phyloP scores from a whole-genome alignment of 2,329 filamentous ascomycete genomes.

The Colletotrichum lupini region DNA sequence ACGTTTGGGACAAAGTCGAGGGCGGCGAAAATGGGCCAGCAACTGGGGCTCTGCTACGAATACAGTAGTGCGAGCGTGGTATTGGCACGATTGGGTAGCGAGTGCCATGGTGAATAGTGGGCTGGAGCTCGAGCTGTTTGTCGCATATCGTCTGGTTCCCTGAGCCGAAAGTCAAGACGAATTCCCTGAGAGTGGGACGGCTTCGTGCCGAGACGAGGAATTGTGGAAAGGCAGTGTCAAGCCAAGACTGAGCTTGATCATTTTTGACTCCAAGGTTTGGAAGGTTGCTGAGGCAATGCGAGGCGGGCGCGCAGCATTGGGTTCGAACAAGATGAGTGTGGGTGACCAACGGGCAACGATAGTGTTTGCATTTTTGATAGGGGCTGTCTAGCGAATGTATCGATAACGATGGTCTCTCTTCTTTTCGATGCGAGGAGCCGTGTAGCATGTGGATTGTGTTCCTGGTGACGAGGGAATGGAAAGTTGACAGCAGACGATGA shows the following conservation, averaged over 20 bases:
- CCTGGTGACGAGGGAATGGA: neutral
- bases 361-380: conserved; percentile 1
- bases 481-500: neutral
- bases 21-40: neutral
- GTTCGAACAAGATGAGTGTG: conserved; percentile 10
- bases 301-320: conserved; percentile 11
- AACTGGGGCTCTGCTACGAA: neutral
- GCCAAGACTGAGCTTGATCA: conserved; percentile 13
- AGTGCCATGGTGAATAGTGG: neutral
- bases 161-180: conserved; percentile 32
- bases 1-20: neutral
- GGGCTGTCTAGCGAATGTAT: too few species aligned
- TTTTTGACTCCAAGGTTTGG: conserved; percentile 12
- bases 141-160: conserved; percentile 27
- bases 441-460: too few species aligned
- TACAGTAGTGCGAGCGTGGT: neutral
- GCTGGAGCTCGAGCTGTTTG: conserved; percentile 24
- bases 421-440: neutral
- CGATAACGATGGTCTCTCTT: neutral
- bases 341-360: neutral
- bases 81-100: neutral
- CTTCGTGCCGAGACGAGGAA: conserved; percentile 23
- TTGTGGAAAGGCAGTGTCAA: conserved; percentile 24
- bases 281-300: conserved; percentile 26
- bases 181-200: conserved; percentile 30